These are phyloP conservation scores for Leccinum variicolor DNA, from an alignment of 768 basidiomycete genomes.

Conservation along the genomic window DNA sequence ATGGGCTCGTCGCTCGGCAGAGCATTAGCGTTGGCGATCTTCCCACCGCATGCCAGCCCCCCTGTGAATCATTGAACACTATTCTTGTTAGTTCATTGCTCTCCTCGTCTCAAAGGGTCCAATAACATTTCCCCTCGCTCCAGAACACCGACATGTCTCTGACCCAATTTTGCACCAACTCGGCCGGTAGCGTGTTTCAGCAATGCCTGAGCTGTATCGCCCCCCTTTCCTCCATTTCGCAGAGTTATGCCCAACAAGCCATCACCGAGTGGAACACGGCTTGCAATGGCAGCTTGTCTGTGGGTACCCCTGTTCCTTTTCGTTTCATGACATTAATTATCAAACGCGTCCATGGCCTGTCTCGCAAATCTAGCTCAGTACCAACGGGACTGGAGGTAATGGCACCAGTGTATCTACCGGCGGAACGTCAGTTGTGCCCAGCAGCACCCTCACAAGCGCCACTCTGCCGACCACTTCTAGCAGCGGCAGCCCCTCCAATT, in stretches of 20 bases:
- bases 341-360: neutral
- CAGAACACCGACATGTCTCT: slow-evolving; percentile 9
- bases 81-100: slow-evolving; percentile 14
- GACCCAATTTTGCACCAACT: slow-evolving; percentile 11
- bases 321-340: neutral
- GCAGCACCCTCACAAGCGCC: neutral
- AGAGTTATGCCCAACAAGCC: slow-evolving; percentile 5
- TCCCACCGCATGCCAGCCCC: slow-evolving; percentile 19
- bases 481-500: neutral
- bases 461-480: neutral
- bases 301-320: slow-evolving; percentile 1
- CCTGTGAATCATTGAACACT: slow-evolving; percentile 19
- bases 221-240: neutral
- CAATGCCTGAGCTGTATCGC: slow-evolving; percentile 23
- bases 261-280: slow-evolving; percentile 15
- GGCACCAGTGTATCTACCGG: neutral
- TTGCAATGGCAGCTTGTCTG: slow-evolving; percentile 18
- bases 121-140: neutral
- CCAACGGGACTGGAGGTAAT: neutral
- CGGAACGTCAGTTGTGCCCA: neutral
- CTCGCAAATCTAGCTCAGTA: slow-evolving; percentile 9
- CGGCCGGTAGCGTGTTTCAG: slow-evolving; percentile 11
- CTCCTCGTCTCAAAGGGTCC: neutral
- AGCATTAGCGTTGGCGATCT: slow-evolving; percentile 1
- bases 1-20: slow-evolving; percentile 22